Percentiles rank a stretch among this genome's conserved stretches.
Conservation (phyloP, 805 yeast genomes). For the Zygoascus ofunaensis region DNA sequence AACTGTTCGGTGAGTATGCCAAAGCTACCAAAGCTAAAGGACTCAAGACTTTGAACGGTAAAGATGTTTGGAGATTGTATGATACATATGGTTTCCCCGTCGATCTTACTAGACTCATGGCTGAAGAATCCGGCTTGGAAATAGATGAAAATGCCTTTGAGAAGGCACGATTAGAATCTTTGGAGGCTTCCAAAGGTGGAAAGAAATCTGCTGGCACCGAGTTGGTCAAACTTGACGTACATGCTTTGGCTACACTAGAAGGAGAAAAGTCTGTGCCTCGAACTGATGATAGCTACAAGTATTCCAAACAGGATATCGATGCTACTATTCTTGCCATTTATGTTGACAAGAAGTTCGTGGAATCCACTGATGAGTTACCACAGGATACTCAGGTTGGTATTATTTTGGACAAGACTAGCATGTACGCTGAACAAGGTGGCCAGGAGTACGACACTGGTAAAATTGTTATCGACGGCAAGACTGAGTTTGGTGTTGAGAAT, state of each 20-base stretch:
- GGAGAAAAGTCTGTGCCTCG: constrained; percentile 50
- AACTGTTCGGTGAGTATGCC: constrained; percentile 89
- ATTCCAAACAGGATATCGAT: constrained; percentile 55
- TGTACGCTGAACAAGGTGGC: constrained; percentile 99
- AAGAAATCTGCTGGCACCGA: constrained; percentile 50
- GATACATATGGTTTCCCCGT: constrained; percentile 99
- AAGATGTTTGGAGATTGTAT: constrained; percentile 95
- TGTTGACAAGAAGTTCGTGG: constrained; percentile 52
- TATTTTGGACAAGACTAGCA: constrained; percentile 79
- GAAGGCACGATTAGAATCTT: constrained; percentile 76
- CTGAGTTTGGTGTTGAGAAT: constrained; percentile 84
- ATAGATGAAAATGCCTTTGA: constrained; percentile 92
- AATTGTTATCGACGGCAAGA: constrained; percentile 74
- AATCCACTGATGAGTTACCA: constrained; percentile 29
- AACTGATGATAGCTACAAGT: constrained; percentile 79
- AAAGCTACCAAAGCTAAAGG: constrained; percentile 67
- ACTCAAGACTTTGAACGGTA: constrained; percentile 73
- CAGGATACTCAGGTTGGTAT: constrained; percentile 60
- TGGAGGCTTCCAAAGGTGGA: constrained; percentile 91
- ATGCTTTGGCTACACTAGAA: constrained; percentile 65
- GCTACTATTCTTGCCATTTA: constrained; percentile 66
- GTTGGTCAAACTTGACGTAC: constrained; percentile 80
- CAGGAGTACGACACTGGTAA: constrained; percentile 95
- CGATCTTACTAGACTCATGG: constrained; percentile 95
- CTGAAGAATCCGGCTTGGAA: constrained; percentile 90